Percentiles rank a stretch among this genome's conserved stretches.
Conservation (phyloP, 805 yeast genomes). For the Ogataea wickerhamii region DNA sequence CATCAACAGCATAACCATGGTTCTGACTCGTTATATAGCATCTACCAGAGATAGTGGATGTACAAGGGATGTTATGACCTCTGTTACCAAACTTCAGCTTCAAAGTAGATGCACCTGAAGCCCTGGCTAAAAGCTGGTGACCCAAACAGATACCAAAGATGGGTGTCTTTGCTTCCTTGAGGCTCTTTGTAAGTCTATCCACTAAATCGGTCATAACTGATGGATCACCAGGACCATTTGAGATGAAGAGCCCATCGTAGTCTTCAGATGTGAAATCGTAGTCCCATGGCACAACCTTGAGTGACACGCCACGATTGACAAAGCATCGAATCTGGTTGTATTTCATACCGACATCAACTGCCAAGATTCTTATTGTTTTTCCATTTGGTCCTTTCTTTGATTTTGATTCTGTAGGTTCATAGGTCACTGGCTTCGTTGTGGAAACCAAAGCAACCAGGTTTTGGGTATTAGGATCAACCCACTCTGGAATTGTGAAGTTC, state of each 20-base stretch:
- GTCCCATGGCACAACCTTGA: constrained; percentile 94
- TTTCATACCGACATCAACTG: constrained; percentile 97
- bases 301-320: constrained; percentile 92
- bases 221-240: constrained; percentile 99
- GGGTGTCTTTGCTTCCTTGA: constrained; percentile 73
- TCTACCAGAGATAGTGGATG: constrained; percentile 79
- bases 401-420: constrained; percentile 59
- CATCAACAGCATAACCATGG: constrained; percentile 97
- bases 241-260: constrained; percentile 92
- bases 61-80: constrained; percentile 96
- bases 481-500: constrained; percentile 72
- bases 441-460: constrained; percentile 94
- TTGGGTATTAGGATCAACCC: constrained; percentile 88
- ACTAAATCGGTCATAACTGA: constrained; percentile 72
- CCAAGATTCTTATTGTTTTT: constrained; percentile 74
- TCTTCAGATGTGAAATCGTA: constrained; percentile 76
- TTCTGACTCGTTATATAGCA: constrained; percentile 99
- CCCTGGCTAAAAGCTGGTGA: constrained; percentile 93
- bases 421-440: constrained; percentile 67
- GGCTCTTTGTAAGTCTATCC: constrained; percentile 51
- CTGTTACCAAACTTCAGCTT: constrained; percentile 98
- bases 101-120: constrained; percentile 88
- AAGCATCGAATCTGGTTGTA: constrained; percentile 97
- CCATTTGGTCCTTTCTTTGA: constrained; percentile 65
- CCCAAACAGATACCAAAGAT: constrained; percentile 98